A percentile compares a stretch with the other conserved stretches of the same genome.
Conservation (phyloP, 2,329 filamentous ascomycete species). For the Byssochlamys sp. region DNA sequence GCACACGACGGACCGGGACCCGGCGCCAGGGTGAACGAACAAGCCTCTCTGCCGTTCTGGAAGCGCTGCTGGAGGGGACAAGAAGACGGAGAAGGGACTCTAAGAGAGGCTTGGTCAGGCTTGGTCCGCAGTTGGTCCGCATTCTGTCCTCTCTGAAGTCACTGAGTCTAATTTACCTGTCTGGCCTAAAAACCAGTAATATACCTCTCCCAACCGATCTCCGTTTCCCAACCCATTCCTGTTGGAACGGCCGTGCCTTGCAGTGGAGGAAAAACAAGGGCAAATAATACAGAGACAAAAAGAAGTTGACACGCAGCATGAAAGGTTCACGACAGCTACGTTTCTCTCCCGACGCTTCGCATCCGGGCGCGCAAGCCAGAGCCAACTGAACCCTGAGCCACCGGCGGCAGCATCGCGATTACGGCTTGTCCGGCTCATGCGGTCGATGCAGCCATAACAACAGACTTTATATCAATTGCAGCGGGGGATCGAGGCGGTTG, state of each 20-base stretch:
- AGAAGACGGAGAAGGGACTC: not conserved
- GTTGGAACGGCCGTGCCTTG: not conserved
- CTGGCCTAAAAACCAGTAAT: not conserved
- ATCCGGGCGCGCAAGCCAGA: conserved; percentile 10
- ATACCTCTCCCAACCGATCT: not conserved
- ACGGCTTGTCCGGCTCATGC: not conserved
- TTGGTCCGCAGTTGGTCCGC: not conserved
- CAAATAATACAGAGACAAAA: too few species aligned
- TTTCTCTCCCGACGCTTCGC: conserved; percentile 6
- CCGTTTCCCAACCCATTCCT: not conserved
- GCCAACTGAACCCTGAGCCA: conserved; percentile 1
- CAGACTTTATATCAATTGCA: not conserved
- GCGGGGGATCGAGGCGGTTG: not conserved
- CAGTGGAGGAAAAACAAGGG: not conserved
- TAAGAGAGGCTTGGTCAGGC: not conserved
- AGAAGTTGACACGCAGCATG: conserved; percentile 6
- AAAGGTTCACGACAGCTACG: conserved; percentile 8
- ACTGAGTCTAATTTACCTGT: not conserved
- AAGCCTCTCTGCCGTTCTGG: not conserved
- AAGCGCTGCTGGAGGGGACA: not conserved
- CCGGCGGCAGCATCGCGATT: not conserved
- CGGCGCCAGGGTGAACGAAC: not conserved
- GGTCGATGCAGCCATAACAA: not conserved
- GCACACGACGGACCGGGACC: not conserved
- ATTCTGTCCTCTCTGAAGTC: not conserved